Evolutionary conservation across 2,329 filamentous ascomycete species (phyloP), one percentile per base, ranked within the genome.

Genomic region (Emmonsia crescens): DNA sequence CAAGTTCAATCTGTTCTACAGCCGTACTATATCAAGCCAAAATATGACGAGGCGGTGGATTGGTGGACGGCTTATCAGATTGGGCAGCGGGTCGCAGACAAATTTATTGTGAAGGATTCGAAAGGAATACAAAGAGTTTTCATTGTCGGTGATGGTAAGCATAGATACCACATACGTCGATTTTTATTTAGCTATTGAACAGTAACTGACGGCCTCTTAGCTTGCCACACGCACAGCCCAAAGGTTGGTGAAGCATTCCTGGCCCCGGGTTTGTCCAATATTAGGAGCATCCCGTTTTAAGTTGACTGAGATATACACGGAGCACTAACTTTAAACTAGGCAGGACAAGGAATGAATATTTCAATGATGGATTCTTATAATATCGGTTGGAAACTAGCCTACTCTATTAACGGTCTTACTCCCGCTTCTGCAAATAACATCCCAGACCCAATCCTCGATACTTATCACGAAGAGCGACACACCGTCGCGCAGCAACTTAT

Each of bases 41-140:
- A 66, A 21, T 46, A 46, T n/a, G 66, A 69, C 79, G 85, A 86
- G 64, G 77, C 78, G 6, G 82, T 88, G 0, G 85, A 88, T 68
- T 89, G 87, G 88, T 91, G 84, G 74, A 88, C 88, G 0, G 87
- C 88, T 1, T 91, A 91, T 68, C 86, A 88, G 49, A 89, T 91
- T 65, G 87, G 87, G 9, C 88, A 91, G 72, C 86, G 88, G 0
- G 87, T 77, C 9, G 70, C 73, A 1, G 67, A 71, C 31, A 64
- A 69, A 1, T 79, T 78, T 62, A 71, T 73, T 0, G 38, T 68
- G 89, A 81, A 87, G 1, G 85, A 87, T 61, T 82, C 79, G 27
- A 88, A 88, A 67, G 87, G 86, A 0, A 82, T 88, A 62, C 81
- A 88, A 65, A 80, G 88, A 59, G 85, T 91, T 1, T 90, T 91